Base-by-base conservation (phyloP, 768 basidiomycete species). In the Boletus reticulatus region DNA sequence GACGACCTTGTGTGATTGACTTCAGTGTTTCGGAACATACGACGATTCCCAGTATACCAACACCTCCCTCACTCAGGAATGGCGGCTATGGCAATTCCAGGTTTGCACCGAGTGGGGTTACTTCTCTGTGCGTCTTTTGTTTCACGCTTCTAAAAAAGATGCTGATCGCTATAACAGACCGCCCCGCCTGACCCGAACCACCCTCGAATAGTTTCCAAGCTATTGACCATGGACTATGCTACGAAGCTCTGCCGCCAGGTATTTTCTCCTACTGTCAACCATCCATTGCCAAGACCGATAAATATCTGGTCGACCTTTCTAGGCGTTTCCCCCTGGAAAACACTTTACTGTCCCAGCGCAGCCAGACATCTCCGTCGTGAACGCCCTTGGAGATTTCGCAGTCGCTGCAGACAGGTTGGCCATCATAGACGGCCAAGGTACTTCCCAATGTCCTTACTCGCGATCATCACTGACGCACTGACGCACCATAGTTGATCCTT, bases 31-130 rank as follows among this genome's bases (percentile, higher is more conserved):
- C 63, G 93, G 94, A 6, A 90, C 92, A 0, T 86, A 78, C 58
- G 76, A 95, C 55, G 88, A 88, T 60, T 64, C 75, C 5, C 76
- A 84, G 61, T 96, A 82, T 71, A 78, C 79, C 59, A 75, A 78
- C 13, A 84, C 80, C 1, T 80, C 79, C 12, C 69, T 93, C 9
- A 78, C 83, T 53, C 82, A 92, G 62, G 80, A 79, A 6, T 98
- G 95, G 95, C 80, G 92, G 41, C 73, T 87, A 13, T 98, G 95
- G 95, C 61, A 77, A 6, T 96, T 93, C 80, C 94, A 92, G 73
- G 90, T 93, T 50, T 94, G 93, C 76, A 94, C 92, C 0, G 83
- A 96, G 64, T 98, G 96, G 96, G 96, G 94, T 3, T 99, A 92
- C 71, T 94, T 96, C 69, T 85, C 79, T 31, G 92, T 89, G 62